These are phyloP conservation scores for Telopea speciosissima DNA, from an alignment of 177 flowering plant species.

Conservation along the genomic window DNA sequence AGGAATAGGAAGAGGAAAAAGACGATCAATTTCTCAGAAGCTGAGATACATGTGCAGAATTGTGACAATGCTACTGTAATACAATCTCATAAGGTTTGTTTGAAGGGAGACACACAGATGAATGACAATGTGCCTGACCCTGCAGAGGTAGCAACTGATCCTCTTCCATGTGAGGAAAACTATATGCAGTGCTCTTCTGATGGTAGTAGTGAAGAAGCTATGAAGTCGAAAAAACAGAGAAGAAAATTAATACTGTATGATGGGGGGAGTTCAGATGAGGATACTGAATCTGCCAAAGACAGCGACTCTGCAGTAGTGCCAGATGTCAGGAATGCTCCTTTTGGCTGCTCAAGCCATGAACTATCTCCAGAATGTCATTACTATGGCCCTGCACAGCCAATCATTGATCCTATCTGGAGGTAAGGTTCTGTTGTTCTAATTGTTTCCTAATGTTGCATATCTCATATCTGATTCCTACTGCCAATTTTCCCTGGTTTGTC, in stretches of 20 bases:
- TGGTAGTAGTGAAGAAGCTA: constrained; percentile 4
- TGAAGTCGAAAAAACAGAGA: constrained; percentile 3
- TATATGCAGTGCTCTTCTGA: not conserved
- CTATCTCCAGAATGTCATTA: not conserved
- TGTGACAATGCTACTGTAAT: constrained; percentile 2
- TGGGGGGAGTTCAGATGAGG: constrained; percentile 1
- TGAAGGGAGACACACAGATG: not conserved
- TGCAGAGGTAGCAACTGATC: not conserved
- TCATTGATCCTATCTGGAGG: not conserved
- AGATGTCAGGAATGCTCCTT: not conserved
- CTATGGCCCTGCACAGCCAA: too few species aligned
- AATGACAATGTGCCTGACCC: not conserved
- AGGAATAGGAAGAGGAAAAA: not conserved
- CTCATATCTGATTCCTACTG: not conserved
- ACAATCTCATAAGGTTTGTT: not conserved
- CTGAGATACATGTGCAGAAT: constrained; percentile 1
- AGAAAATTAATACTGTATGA: constrained; percentile 10
- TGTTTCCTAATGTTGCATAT: not conserved
- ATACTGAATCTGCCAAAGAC: not conserved
- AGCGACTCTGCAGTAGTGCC: not conserved
- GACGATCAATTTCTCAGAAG: not conserved
- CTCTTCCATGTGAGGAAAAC: not conserved
- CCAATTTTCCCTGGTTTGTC: not conserved
- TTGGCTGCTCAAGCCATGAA: not conserved
- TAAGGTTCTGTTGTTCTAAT: not conserved